Base-by-base conservation (phyloP, 2,329 filamentous ascomycete species). In the Colletotrichum karsti region DNA sequence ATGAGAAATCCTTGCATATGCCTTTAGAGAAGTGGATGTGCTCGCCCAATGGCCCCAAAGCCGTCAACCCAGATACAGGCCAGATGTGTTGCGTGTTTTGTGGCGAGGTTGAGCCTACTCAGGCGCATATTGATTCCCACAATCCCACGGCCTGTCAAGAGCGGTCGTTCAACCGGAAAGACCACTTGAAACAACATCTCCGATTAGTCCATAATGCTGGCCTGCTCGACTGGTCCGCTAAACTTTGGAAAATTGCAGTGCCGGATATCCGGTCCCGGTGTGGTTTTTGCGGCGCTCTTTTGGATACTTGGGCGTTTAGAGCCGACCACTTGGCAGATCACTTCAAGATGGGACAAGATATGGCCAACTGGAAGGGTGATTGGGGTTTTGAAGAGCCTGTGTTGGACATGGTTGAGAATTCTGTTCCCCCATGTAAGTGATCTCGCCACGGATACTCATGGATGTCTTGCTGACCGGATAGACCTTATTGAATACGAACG, bases 11-110 rank as follows among this genome's bases (percentile, higher is more conserved):
- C 63, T 79, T 80, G 57, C 86, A 78, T 72, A 79, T 78, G 62
- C 85, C 80, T 8, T 84, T 84, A 0, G 82, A 79, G 73, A 78
- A 72, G 60, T 88, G 77, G 86, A 81, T 79, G 68, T 87, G 78
- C 26, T 66, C 63, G 4, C 63, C 63, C 10, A 39, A 33, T 53
- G 62, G 39, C 4, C 50, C 51, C 6, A 62, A 48, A 73, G 79
- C 3, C 81, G 80, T 24, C 8, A 82, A 83, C 3, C 79, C 78
- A 54, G 59, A 56, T 4, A 54, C 37, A 7, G 57, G 55, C 2
- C 50, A 37, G 46, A 28, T n/a, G 5, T 60, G 51, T 39, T 84
- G 82, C 42, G 78, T 81, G 0, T 83, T 79, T 50, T 84, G 82
- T 42, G 78, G 77, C 2, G 44, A 75, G 0, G 35, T 59, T 1